Conservation (phyloP, 352 stramenopile species). For the Phytophthora pisi region DNA sequence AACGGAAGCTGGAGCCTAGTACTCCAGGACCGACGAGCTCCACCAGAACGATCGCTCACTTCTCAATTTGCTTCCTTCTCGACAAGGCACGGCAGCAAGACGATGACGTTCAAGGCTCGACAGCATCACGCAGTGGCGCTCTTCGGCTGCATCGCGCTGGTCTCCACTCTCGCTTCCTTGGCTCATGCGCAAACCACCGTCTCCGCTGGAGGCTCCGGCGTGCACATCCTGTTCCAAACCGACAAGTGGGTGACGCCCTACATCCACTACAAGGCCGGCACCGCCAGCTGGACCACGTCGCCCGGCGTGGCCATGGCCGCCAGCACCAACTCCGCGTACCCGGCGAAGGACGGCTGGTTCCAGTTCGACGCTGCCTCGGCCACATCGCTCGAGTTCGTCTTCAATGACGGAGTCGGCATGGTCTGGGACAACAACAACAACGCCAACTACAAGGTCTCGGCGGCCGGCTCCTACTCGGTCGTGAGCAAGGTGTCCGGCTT, state of each 20-base stretch:
- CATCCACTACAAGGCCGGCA: conserved; percentile 28
- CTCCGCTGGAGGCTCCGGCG: conserved; percentile 7
- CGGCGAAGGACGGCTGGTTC: conserved; percentile 34
- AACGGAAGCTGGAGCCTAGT: background rate
- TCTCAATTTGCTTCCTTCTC: conserved; percentile 24
- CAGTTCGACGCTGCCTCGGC: conserved; percentile 23
- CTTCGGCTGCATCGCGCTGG: conserved; percentile 13
- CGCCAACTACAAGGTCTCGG: conserved; percentile 33
- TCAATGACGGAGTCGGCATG: conserved; percentile 36
- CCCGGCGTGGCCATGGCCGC: conserved; percentile 22
- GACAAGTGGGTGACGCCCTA: conserved; percentile 21
- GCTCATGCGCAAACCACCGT: conserved; percentile 19
- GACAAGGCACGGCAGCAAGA: conserved; percentile 8
- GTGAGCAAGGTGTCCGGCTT: conserved; percentile 33
- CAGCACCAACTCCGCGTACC: conserved; percentile 25
- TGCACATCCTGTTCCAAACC: conserved; percentile 27
- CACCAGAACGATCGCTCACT: conserved; percentile 9
- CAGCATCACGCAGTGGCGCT: conserved; percentile 8
- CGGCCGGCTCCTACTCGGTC: conserved; percentile 28
- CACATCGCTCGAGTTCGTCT: conserved; percentile 35
- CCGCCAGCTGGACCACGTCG: conserved; percentile 22
- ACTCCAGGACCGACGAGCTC: background rate
- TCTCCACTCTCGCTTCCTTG: conserved; percentile 11
- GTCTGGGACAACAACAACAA: conserved; percentile 47
- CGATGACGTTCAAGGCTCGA: conserved; percentile 24